Conservation (phyloP, 2,329 filamentous ascomycete species). For the Celoporthe dispersa region DNA sequence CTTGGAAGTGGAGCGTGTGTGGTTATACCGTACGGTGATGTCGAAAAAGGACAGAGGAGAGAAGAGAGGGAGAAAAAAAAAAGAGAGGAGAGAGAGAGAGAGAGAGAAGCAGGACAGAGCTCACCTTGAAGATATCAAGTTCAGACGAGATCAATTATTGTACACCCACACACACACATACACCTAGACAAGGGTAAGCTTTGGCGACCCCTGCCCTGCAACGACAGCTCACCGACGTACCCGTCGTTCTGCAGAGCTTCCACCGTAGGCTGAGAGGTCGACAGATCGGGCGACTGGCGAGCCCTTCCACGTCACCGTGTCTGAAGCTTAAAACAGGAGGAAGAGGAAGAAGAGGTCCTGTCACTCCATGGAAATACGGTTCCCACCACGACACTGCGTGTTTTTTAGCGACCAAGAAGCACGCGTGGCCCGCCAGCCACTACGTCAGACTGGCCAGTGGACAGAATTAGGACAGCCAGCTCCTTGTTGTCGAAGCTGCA, state of each 20-base stretch:
- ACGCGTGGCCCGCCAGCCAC: neutral
- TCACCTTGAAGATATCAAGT: neutral
- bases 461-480: neutral
- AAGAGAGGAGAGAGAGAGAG: neutral
- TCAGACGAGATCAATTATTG: neutral
- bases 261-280: neutral
- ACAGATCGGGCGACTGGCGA: neutral
- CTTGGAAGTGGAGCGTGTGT: neutral
- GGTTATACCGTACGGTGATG: too few species aligned
- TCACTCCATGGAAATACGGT: neutral
- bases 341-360: neutral
- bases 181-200: neutral
- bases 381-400: neutral
- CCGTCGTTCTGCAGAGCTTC: neutral
- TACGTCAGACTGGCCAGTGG: conserved; percentile 1
- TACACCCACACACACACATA: neutral
- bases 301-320: neutral
- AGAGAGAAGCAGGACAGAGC: neutral
- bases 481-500: too few species aligned
- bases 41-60: neutral
- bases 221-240: neutral
- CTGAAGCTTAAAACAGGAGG: neutral
- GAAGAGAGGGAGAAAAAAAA: neutral
- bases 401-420: neutral
- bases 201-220: neutral